A percentile compares a stretch with the other conserved stretches of the same genome.
These are phyloP conservation scores for Boletus bicolor DNA, from an alignment of 768 basidiomycete genomes.

Conservation along the genomic window DNA sequence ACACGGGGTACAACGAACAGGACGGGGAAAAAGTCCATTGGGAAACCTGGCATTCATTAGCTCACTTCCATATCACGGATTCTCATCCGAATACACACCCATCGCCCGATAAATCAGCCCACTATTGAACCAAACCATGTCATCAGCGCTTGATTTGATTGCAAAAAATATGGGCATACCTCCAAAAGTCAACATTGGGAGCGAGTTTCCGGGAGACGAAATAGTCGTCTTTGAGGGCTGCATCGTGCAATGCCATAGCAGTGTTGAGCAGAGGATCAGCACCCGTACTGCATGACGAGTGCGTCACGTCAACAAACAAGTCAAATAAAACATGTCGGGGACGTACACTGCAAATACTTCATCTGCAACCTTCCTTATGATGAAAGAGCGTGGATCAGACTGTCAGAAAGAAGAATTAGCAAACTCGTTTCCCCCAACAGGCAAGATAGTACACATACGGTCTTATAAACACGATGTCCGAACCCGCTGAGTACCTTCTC, in stretches of 20 bases:
- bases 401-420: slow-evolving; percentile 25
- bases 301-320: not conserved
- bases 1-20: slow-evolving; percentile 90
- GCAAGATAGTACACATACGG: slow-evolving; percentile 37
- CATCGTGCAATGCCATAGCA: slow-evolving; percentile 84
- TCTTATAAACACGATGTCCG: slow-evolving; percentile 83
- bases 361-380: slow-evolving; percentile 86
- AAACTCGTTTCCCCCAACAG: not conserved
- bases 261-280: slow-evolving; percentile 82
- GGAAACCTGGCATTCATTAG: slow-evolving; percentile 59
- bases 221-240: slow-evolving; percentile 88
- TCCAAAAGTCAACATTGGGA: slow-evolving; percentile 94
- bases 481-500: slow-evolving; percentile 90
- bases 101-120: slow-evolving; percentile 90
- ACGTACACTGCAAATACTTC: slow-evolving; percentile 87
- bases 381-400: slow-evolving; percentile 90
- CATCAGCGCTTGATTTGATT: not conserved
- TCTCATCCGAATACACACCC: slow-evolving; percentile 47
- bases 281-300: slow-evolving; percentile 57
- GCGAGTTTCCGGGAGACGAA: slow-evolving; percentile 78
- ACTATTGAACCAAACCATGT: slow-evolving; percentile 34
- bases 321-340: not conserved
- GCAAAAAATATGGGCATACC: slow-evolving; percentile 9
- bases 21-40: slow-evolving; percentile 92
- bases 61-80: not conserved